phyloP scores from a whole-genome alignment of 441 rosid genomes.

The Kokia cookei region DNA sequence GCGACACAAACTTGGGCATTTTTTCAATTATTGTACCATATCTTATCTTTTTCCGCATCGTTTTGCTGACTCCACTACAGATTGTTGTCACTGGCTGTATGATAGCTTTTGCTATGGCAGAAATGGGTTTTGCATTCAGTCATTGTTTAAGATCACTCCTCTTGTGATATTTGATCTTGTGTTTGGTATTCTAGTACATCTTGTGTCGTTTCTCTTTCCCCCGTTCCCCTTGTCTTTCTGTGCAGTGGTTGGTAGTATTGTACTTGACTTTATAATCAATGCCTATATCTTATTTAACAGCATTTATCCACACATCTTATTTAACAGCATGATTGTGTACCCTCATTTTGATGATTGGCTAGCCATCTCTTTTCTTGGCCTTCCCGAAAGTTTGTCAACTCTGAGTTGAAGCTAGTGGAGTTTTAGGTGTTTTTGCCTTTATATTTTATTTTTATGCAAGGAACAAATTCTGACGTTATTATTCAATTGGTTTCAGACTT shows the following conservation, averaged over 20 bases:
- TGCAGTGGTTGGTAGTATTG: slow-evolving; percentile 1
- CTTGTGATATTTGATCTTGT: neutral
- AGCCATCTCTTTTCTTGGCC: neutral
- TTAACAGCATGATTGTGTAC: neutral
- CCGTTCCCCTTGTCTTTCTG: neutral
- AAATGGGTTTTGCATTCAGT: neutral
- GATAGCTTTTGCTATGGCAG: neutral
- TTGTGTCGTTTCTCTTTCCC: neutral
- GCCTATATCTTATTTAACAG: too few relatives aligned
- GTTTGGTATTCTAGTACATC: neutral
- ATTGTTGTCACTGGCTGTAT: neutral
- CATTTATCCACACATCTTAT: neutral
- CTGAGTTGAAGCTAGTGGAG: neutral
- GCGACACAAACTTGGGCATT: too few relatives aligned
- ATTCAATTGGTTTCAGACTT: neutral
- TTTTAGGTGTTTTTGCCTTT: neutral
- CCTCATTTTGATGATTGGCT: neutral
- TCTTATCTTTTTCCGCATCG: too few relatives aligned
- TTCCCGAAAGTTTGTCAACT: neutral
- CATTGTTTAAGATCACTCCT: neutral
- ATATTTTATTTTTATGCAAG: neutral
- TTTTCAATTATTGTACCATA: too few relatives aligned
- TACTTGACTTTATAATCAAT: neutral
- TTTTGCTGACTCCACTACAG: neutral
- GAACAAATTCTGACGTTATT: neutral